These are phyloP conservation scores for Monosporascus sp. DNA, from an alignment of 2,329 filamentous ascomycete genomes.

Conservation along the genomic window DNA sequence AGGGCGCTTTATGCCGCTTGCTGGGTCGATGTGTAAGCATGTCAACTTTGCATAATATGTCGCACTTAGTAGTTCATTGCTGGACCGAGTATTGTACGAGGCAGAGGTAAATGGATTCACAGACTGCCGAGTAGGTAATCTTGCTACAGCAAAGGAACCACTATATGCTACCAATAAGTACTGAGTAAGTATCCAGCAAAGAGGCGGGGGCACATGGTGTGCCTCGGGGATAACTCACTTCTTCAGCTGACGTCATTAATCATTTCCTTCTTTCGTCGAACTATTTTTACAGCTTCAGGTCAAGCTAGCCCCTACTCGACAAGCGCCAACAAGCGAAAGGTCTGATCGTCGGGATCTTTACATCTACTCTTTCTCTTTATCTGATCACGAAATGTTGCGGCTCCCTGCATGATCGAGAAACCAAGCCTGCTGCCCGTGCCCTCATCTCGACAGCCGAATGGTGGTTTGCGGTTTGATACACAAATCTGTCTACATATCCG, in stretches of 20 bases:
- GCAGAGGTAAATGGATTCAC: background rate
- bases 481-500: background rate
- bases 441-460: background rate
- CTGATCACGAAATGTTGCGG: background rate
- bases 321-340: background rate
- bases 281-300: background rate
- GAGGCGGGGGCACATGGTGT: background rate
- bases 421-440: background rate
- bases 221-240: background rate
- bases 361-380: background rate
- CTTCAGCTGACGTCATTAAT: background rate
- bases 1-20: too few relatives aligned
- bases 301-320: background rate
- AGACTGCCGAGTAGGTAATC: background rate
- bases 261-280: background rate
- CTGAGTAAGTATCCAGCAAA: background rate
- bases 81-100: background rate
- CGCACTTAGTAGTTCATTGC: too few relatives aligned
- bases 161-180: background rate
- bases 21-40: too few relatives aligned
- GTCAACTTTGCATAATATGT: too few relatives aligned
- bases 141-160: background rate
- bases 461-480: background rate
- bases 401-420: background rate
- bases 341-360: background rate